phyloP scores from a whole-genome alignment of 805 yeast species.

The Tetrapisispora phaffii region DNA sequence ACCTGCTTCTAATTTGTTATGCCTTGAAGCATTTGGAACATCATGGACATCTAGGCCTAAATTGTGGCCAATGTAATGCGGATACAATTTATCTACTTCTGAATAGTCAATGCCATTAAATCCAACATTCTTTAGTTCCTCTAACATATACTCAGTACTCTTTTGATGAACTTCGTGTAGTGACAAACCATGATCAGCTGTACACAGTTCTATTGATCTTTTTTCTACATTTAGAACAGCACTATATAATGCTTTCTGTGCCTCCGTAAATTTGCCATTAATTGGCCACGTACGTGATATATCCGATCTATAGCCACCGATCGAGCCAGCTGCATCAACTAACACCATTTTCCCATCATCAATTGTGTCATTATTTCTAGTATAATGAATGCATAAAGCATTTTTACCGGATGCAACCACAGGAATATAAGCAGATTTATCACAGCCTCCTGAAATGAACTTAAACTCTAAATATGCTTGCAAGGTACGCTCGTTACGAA shows the following conservation, averaged over 20 bases:
- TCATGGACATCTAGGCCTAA: conserved; percentile 90
- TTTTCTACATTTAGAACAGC: conserved; percentile 81
- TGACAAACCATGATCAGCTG: conserved; percentile 41
- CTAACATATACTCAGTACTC: conserved; percentile 49
- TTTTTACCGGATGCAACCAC: conserved; percentile 93
- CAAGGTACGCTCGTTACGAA: conserved; percentile 66
- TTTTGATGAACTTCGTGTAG: conserved; percentile 66
- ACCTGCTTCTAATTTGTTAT: conserved; percentile 44
- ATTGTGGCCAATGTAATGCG: conserved; percentile 94
- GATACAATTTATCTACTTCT: conserved; percentile 56
- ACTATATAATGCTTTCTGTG: conserved; percentile 80
- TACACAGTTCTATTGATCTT: conserved; percentile 63
- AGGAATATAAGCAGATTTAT: conserved; percentile 81
- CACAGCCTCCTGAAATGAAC: conserved; percentile 83
- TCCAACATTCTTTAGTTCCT: conserved; percentile 67
- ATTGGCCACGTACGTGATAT: conserved; percentile 96
- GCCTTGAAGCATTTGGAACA: conserved; percentile 53
- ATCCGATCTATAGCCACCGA: conserved; percentile 93
- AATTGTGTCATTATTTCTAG: conserved; percentile 78
- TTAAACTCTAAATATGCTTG: conserved; percentile 73
- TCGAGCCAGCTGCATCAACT: conserved; percentile 89
- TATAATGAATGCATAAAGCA: conserved; percentile 86
- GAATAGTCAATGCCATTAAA: conserved; percentile 41
- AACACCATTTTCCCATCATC: conserved; percentile 72
- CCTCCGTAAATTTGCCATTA: conserved; percentile 56